A percentile compares a stretch with the other conserved stretches of the same genome.
Evolutionary conservation across 768 basidiomycete genomes (phyloP).

Genomic region (Tubosaeta sp.): DNA sequence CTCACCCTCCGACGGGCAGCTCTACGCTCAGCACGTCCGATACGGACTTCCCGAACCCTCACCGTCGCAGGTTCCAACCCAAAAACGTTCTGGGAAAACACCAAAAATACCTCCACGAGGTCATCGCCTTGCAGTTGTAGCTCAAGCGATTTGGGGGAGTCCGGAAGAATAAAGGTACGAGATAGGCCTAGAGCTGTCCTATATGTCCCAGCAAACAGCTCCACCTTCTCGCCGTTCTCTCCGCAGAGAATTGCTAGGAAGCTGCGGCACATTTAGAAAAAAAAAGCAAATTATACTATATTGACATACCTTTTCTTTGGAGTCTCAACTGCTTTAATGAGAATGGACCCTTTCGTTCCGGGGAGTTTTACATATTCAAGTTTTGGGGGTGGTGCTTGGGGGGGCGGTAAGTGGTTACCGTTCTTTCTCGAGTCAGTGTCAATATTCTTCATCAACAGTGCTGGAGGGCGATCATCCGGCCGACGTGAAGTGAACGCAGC

Average conservation of each 20-base stretch:
- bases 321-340: constrained; percentile 87
- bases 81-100: constrained; percentile 89
- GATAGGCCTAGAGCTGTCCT: constrained; percentile 85
- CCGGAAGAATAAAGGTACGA: constrained; percentile 89
- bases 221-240: constrained; percentile 89
- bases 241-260: constrained; percentile 93
- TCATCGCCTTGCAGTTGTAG: constrained; percentile 90
- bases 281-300: background rate
- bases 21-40: constrained; percentile 82
- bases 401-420: constrained; percentile 28
- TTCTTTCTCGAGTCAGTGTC: constrained; percentile 41
- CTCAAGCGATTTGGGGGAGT: constrained; percentile 84
- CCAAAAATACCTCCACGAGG: constrained; percentile 86
- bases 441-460: constrained; percentile 31
- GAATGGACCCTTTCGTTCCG: constrained; percentile 79
- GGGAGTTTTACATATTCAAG: constrained; percentile 91
- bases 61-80: constrained; percentile 91
- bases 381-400: constrained; percentile 71
- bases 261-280: constrained; percentile 35
- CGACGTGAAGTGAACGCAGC: constrained; percentile 58
- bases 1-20: constrained; percentile 79
- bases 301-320: constrained; percentile 70
- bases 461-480: constrained; percentile 49
- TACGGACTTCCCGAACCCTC: constrained; percentile 88
- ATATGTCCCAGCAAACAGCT: constrained; percentile 89